Evolutionary conservation across 805 yeast species (phyloP).

Genomic region (Candida nemodendra): DNA sequence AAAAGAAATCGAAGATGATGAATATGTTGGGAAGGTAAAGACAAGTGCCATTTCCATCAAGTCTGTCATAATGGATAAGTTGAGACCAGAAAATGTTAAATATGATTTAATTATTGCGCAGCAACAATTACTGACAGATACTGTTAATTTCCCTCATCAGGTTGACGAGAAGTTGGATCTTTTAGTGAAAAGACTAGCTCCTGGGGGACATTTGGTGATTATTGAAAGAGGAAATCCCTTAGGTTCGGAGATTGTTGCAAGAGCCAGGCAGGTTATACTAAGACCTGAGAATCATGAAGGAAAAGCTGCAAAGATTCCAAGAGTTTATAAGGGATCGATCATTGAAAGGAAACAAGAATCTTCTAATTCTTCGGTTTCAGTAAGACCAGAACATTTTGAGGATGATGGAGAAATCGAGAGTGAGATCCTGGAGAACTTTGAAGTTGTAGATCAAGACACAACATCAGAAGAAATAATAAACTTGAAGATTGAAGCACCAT

Average conservation of each 20-base stretch:
- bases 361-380: constrained; percentile 4
- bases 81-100: constrained; percentile 47
- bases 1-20: constrained; percentile 22
- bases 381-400: constrained; percentile 34
- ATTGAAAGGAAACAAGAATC: constrained; percentile 37
- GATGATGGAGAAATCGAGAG: constrained; percentile 26
- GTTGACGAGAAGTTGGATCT: constrained; percentile 66
- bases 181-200: constrained; percentile 60
- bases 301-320: constrained; percentile 63
- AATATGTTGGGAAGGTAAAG: constrained; percentile 52
- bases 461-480: constrained; percentile 37
- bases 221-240: constrained; percentile 87
- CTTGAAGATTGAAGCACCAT: constrained; percentile 78
- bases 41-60: constrained; percentile 52
- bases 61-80: constrained; percentile 52
- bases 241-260: constrained; percentile 84
- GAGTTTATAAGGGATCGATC: constrained; percentile 53
- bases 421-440: constrained; percentile 26
- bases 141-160: constrained; percentile 63
- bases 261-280: constrained; percentile 88
- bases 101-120: constrained; percentile 84
- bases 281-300: constrained; percentile 69
- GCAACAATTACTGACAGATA: constrained; percentile 67
- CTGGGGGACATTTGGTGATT: constrained; percentile 76
- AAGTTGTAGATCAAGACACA: constrained; percentile 17